phyloP scores from a whole-genome alignment of 768 basidiomycete genomes.

The Scleroderma bovista region DNA sequence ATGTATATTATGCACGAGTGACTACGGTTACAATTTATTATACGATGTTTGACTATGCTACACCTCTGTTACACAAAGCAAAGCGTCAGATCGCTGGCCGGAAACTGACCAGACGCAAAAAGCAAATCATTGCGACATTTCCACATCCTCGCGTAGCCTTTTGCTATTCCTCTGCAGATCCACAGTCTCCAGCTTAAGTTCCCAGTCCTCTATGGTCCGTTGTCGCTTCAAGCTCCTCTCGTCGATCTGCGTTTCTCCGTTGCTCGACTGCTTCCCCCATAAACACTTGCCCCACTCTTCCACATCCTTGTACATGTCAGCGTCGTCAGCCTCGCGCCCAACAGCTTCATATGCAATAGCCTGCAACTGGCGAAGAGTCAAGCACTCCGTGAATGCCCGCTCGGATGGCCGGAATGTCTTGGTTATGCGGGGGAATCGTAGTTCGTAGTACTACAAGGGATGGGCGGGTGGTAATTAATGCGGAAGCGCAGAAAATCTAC shows the following conservation, averaged over 20 bases:
- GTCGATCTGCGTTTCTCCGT: constrained; percentile 16
- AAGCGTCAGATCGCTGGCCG: too few relatives aligned
- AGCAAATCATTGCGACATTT: constrained; percentile 19
- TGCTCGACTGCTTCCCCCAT: constrained; percentile 32
- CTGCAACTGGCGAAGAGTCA: constrained; percentile 46
- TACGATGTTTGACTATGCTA: too few relatives aligned
- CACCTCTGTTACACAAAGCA: too few relatives aligned
- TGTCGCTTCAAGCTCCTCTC: constrained; percentile 36
- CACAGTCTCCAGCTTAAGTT: constrained; percentile 32
- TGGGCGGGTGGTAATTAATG: neutral
- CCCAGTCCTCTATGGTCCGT: constrained; percentile 36
- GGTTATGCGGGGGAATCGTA: constrained; percentile 76
- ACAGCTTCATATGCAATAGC: constrained; percentile 48
- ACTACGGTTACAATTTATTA: too few relatives aligned
- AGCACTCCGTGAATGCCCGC: constrained; percentile 57
- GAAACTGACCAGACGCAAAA: too few relatives aligned
- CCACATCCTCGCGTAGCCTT: constrained; percentile 14
- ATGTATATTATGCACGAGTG: too few relatives aligned
- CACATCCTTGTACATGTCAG: constrained; percentile 39
- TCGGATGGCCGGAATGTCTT: constrained; percentile 61
- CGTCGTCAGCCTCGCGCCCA: constrained; percentile 41
- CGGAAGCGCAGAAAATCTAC: neutral
- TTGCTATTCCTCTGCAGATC: constrained; percentile 22
- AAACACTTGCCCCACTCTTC: constrained; percentile 40
- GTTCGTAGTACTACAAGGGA: constrained; percentile 61